Percentiles rank a stretch among this genome's conserved stretches.
Evolutionary conservation across 2,329 filamentous ascomycete genomes (phyloP).

Genomic region (Colletotrichum orbiculare): DNA sequence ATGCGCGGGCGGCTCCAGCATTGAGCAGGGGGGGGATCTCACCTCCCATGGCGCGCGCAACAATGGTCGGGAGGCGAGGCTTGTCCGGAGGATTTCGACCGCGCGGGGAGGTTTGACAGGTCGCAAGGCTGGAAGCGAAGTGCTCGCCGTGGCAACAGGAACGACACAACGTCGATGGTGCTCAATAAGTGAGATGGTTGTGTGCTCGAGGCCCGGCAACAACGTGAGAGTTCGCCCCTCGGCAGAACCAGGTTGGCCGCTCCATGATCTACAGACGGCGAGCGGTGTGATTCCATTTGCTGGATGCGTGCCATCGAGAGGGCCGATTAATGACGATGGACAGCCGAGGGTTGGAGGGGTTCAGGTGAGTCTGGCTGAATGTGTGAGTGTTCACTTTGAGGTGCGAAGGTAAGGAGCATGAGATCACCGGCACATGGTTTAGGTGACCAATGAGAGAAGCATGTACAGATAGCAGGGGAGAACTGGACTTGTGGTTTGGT

Average conservation of each 20-base stretch:
- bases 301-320: conserved; percentile 10
- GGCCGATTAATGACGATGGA: conserved; percentile 27
- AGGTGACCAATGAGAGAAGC: conserved; percentile 18
- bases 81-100: not conserved
- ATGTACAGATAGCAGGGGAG: conserved; percentile 3
- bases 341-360: conserved; percentile 7
- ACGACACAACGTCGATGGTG: too few relatives aligned
- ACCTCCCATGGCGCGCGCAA: too few relatives aligned
- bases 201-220: too few relatives aligned
- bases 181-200: too few relatives aligned
- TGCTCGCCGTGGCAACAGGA: not conserved
- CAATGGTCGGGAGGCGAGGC: not conserved
- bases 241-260: too few relatives aligned
- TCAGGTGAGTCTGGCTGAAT: conserved; percentile 20
- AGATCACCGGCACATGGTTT: conserved; percentile 24
- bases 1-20: too few relatives aligned
- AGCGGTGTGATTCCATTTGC: too few relatives aligned
- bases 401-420: not conserved
- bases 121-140: not conserved
- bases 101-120: not conserved
- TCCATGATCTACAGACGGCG: too few relatives aligned
- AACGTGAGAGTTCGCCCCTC: too few relatives aligned
- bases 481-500: conserved; percentile 21
- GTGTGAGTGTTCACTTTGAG: not conserved
- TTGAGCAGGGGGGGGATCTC: too few relatives aligned